Percentiles rank a stretch among this genome's conserved stretches.
Evolutionary conservation across 2,329 filamentous ascomycete genomes (phyloP).

Genomic region (Cephalotrichum gorgonifer): DNA sequence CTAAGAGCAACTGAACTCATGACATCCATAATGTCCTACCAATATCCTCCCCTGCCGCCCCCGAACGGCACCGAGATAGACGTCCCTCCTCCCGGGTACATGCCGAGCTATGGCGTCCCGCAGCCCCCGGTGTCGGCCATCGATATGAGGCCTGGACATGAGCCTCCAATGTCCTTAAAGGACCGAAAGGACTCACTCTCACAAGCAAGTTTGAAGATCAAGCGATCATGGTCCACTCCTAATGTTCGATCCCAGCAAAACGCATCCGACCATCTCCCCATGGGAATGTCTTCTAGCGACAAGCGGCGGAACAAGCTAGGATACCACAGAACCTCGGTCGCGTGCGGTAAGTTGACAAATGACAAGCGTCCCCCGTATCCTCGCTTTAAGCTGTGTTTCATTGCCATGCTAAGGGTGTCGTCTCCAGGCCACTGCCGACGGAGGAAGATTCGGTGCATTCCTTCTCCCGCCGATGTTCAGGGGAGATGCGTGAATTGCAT

Average conservation of each 20-base stretch:
- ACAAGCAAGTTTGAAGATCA: constrained; percentile 27
- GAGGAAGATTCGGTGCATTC: constrained; percentile 86
- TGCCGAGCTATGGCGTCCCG: constrained; percentile 17
- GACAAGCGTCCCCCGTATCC: constrained; percentile 1
- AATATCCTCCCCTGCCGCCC: constrained; percentile 33
- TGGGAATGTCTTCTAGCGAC: constrained; percentile 31
- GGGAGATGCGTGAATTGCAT: constrained; percentile 88
- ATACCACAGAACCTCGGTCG: constrained; percentile 90
- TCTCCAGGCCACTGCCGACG: constrained; percentile 76
- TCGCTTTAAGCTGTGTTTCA: not conserved
- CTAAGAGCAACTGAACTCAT: constrained; percentile 16
- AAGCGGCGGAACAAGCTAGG: constrained; percentile 79
- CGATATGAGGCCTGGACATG: constrained; percentile 12
- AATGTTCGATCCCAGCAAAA: constrained; percentile 30
- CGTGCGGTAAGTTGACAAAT: constrained; percentile 65
- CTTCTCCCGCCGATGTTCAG: constrained; percentile 60
- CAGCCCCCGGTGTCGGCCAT: constrained; percentile 21
- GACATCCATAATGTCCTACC: constrained; percentile 37
- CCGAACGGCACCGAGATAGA: constrained; percentile 29
- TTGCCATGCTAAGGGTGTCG: not conserved
- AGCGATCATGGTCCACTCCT: constrained; percentile 40
- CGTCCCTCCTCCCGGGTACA: constrained; percentile 25
- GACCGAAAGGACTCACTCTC: constrained; percentile 26
- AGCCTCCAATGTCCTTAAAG: constrained; percentile 20
- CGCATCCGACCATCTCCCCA: constrained; percentile 20